Base-by-base conservation (phyloP, 2,329 filamentous ascomycete species). In the Chaetomium sp. region DNA sequence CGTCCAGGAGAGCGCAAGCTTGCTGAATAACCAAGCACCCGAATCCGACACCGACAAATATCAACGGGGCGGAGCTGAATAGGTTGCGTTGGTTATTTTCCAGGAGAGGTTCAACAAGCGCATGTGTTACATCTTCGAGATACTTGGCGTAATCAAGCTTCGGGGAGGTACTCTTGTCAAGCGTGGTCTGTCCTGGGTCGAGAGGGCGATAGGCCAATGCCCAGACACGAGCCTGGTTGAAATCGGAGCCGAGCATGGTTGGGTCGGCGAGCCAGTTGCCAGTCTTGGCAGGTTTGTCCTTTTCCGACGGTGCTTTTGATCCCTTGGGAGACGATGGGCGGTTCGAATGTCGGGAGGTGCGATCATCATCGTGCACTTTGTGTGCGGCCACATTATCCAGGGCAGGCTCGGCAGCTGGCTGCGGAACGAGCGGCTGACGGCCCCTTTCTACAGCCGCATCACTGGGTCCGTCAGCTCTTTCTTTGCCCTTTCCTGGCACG, bases 11-110 rank as follows among this genome's bases (percentile, higher is more conserved):
- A 8, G 32, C 19, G 10, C 53, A 35, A 14, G 48, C 33, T 43
- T 54, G 48, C 12, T 57, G 51, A 19, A 57, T 14, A 11, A 57
- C 49, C 14, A 57, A 48, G 46, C 55, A 53, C 19, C 55, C 55
- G 35, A 57, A 57, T 2, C 55, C 55, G 1, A 43, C 45, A 14
- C 40, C 55, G 27, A 57, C 49, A n/a, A 57, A 47, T 1, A 57
- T 43, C 14, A 54, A 19, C 27, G 52, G 47, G 32, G 19, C n/a
- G 7, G 8, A 11, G 34, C 27, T 10, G 19, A 41, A 12, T 5
- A 14, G 19, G 35, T 42, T 35, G n/a, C 11, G 4, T 9, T 27
- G 19, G 2, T 5, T 12, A n/a, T 27, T 19, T n/a, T 4, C n/a
- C 36, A 6, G 3, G 36, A 40, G 45, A 4, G 8, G 14, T 11